phyloP scores from a whole-genome alignment of 306 rosid genomes.

The Dicorynia guianensis region DNA sequence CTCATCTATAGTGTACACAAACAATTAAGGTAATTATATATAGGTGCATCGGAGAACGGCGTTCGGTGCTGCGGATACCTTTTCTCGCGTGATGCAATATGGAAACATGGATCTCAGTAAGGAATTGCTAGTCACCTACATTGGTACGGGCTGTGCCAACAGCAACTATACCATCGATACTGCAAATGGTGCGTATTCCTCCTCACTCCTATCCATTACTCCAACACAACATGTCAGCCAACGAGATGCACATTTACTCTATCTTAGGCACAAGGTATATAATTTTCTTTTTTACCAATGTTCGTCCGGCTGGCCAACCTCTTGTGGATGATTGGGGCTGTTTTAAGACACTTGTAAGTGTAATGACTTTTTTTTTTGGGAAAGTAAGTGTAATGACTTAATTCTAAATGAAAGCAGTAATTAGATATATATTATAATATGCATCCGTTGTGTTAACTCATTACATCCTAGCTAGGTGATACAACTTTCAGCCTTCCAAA shows the following conservation, averaged over 20 bases:
- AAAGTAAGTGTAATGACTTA: background rate
- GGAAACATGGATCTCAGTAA: conserved; percentile 45
- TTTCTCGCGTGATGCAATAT: conserved; percentile 68
- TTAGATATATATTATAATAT: too few species aligned
- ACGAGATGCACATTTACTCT: conserved; percentile 53
- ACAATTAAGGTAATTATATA: background rate
- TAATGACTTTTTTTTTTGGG: too few species aligned
- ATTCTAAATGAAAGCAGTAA: background rate
- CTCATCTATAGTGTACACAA: too few species aligned
- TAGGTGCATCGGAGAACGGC: conserved; percentile 59
- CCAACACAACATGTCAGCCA: conserved; percentile 45
- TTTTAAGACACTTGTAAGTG: conserved; percentile 57
- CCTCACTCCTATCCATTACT: background rate
- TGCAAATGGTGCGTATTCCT: background rate
- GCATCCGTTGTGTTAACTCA: background rate
- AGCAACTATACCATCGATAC: background rate
- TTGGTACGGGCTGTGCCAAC: conserved; percentile 46
- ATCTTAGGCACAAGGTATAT: conserved; percentile 55
- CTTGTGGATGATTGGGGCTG: conserved; percentile 77
- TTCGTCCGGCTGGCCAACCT: conserved; percentile 57
- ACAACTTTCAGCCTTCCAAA: too few species aligned
- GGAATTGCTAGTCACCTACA: conserved; percentile 41
- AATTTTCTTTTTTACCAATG: conserved; percentile 25
- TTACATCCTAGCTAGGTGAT: too few species aligned
- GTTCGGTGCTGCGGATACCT: rapidly evolving